phyloP scores from a whole-genome alignment of 2,329 filamentous ascomycete species.

The Diplodia corticola region DNA sequence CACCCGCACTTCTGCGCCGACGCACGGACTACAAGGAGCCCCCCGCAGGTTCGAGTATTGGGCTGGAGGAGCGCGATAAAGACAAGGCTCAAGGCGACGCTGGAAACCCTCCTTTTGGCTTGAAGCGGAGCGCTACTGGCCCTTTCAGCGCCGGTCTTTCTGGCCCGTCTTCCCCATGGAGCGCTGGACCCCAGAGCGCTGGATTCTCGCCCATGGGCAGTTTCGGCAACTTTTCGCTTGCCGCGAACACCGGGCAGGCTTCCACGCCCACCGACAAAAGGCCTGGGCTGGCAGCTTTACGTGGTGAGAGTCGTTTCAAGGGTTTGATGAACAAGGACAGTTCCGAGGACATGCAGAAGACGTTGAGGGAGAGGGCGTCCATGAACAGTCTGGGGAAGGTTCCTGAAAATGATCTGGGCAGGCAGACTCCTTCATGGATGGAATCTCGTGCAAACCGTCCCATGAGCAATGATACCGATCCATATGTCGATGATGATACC shows the following conservation, averaged over 20 bases:
- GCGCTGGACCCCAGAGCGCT: constrained; percentile 59
- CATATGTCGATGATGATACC: constrained; percentile 65
- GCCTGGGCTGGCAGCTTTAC: constrained; percentile 62
- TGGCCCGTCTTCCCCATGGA: constrained; percentile 58
- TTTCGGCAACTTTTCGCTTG: constrained; percentile 87
- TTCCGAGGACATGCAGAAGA: constrained; percentile 60
- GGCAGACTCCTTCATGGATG: constrained; percentile 54
- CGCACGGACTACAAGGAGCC: constrained; percentile 63
- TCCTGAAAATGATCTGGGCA: constrained; percentile 51
- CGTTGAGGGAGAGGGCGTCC: constrained; percentile 57
- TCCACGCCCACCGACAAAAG: constrained; percentile 69
- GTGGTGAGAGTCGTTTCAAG: constrained; percentile 81
- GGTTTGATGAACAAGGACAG: constrained; percentile 79
- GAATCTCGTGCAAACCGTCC: constrained; percentile 50
- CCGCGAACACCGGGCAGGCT: constrained; percentile 52
- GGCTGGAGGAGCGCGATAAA: constrained; percentile 54
- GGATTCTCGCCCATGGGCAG: constrained; percentile 74
- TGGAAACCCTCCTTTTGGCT: constrained; percentile 31
- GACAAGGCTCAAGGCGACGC: constrained; percentile 40
- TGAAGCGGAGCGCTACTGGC: constrained; percentile 59
- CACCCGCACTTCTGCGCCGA: constrained; percentile 60
- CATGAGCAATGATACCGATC: constrained; percentile 68
- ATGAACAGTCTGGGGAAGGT: constrained; percentile 55
- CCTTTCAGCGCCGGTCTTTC: constrained; percentile 54
- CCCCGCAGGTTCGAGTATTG: constrained; percentile 38